Evolutionary conservation across 1,139 yeast genomes (phyloP).

Genomic region (Nakaseomyces delphensis): DNA sequence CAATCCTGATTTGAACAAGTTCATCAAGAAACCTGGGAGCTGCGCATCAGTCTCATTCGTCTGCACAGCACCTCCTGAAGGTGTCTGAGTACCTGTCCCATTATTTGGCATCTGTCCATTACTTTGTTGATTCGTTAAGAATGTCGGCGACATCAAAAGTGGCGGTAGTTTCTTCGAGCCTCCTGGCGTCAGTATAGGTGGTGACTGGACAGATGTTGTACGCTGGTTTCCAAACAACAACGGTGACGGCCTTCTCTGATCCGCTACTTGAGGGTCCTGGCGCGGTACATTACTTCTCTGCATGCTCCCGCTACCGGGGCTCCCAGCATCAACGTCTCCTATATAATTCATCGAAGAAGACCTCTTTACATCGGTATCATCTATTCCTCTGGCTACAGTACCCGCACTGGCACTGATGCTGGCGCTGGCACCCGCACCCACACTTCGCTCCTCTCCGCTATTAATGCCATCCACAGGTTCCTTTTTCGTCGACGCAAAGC

Average conservation of each 20-base stretch:
- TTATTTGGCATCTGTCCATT: constrained; percentile 5
- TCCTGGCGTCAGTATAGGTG: constrained; percentile 53
- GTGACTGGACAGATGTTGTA: constrained; percentile 32
- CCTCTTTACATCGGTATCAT: neutral
- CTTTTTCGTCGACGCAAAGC: constrained; percentile 56
- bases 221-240: constrained; percentile 7
- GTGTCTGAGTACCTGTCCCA: constrained; percentile 19
- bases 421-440: constrained; percentile 1
- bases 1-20: constrained; percentile 46
- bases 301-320: constrained; percentile 9
- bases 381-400: neutral
- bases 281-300: neutral
- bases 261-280: neutral
- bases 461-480: neutral
- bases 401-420: constrained; percentile 1
- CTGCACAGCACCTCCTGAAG: constrained; percentile 17
- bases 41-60: constrained; percentile 7
- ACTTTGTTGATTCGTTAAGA: constrained; percentile 16
- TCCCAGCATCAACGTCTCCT: neutral
- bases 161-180: constrained; percentile 52
- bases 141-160: constrained; percentile 33
- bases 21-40: constrained; percentile 22
- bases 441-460: neutral
- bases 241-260: constrained; percentile 5
- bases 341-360: constrained; percentile 4